Percentiles rank a stretch among this genome's conserved stretches.
Conservation (phyloP, 2,329 filamentous ascomycete species). For the Fusarium nygamai region DNA sequence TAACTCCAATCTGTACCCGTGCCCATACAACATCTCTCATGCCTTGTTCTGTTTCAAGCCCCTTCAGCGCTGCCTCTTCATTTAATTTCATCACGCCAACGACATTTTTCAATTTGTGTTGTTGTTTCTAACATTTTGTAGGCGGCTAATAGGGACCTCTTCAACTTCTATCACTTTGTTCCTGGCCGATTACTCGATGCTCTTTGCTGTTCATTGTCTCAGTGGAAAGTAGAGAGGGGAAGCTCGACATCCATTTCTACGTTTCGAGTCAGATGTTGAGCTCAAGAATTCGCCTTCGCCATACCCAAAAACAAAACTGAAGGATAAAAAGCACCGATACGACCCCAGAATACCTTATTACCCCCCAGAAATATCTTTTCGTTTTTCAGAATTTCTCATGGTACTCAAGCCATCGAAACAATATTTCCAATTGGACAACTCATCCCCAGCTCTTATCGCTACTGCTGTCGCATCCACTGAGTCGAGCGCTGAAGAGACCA, state of each 20-base stretch:
- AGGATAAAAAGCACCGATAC: constrained; percentile 3
- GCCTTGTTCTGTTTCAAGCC: constrained; percentile 5
- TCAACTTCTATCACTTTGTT: neutral
- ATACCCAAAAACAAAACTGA: neutral
- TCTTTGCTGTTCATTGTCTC: neutral
- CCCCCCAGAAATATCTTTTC: neutral
- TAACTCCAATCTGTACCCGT: constrained; percentile 13
- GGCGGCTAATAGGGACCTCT: neutral
- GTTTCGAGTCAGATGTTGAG: neutral
- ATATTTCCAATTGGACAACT: constrained; percentile 4
- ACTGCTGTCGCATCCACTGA: constrained; percentile 16
- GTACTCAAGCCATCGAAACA: constrained; percentile 1
- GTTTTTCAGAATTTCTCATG: constrained; percentile 2
- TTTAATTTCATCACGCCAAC: neutral
- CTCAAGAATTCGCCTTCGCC: neutral
- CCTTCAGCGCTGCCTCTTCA: constrained; percentile 5
- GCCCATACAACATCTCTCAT: constrained; percentile 4
- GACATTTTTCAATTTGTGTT: neutral
- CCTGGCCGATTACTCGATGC: neutral
- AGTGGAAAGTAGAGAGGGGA: neutral
- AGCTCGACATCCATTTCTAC: neutral
- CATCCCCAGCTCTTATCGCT: neutral
- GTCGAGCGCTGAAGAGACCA: constrained; percentile 1
- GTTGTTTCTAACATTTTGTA: neutral
- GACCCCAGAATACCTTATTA: neutral